Conservation (phyloP, 495 filamentous ascomycete genomes). For the Podospora pseudopauciseta region DNA sequence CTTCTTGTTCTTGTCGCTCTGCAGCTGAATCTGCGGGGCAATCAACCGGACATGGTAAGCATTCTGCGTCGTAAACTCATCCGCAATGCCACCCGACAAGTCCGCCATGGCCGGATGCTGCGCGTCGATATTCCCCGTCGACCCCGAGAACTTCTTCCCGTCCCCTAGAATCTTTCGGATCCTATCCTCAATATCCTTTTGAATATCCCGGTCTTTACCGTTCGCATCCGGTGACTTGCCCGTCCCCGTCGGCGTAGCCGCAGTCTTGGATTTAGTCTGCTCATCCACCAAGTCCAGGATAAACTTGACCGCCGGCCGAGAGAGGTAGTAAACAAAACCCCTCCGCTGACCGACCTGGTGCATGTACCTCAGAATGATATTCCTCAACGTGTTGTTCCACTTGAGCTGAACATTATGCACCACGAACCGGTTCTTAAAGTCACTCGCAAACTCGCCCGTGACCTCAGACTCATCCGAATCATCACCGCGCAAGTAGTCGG, state of each 20-base stretch:
- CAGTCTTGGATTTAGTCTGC: slow-evolving; percentile 64
- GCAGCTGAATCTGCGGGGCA: slow-evolving; percentile 93
- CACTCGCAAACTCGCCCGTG: slow-evolving; percentile 69
- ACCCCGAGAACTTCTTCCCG: slow-evolving; percentile 75
- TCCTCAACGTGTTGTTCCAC: slow-evolving; percentile 94
- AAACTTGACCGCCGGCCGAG: slow-evolving; percentile 92
- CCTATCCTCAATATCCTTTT: slow-evolving; percentile 70
- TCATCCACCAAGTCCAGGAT: slow-evolving; percentile 96
- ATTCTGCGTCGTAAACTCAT: slow-evolving; percentile 91
- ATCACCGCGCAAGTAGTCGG: slow-evolving; percentile 8
- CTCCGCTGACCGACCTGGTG: slow-evolving; percentile 95
- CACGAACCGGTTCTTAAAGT: slow-evolving; percentile 98
- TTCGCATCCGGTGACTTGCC: slow-evolving; percentile 37
- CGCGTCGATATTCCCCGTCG: slow-evolving; percentile 52
- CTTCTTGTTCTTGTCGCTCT: slow-evolving; percentile 95
- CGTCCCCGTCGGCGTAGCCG: slow-evolving; percentile 35
- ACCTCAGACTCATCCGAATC: slow-evolving; percentile 30
- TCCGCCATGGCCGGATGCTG: slow-evolving; percentile 50
- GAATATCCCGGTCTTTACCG: slow-evolving; percentile 50
- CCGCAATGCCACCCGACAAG: slow-evolving; percentile 69
- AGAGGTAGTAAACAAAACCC: slow-evolving; percentile 97
- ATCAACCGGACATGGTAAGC: slow-evolving; percentile 92
- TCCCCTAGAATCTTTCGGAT: slow-evolving; percentile 86
- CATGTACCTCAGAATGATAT: slow-evolving; percentile 94
- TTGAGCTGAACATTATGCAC: slow-evolving; percentile 96